Base-by-base conservation (phyloP, 179 eudicot species). In the Pouteria campechiana region DNA sequence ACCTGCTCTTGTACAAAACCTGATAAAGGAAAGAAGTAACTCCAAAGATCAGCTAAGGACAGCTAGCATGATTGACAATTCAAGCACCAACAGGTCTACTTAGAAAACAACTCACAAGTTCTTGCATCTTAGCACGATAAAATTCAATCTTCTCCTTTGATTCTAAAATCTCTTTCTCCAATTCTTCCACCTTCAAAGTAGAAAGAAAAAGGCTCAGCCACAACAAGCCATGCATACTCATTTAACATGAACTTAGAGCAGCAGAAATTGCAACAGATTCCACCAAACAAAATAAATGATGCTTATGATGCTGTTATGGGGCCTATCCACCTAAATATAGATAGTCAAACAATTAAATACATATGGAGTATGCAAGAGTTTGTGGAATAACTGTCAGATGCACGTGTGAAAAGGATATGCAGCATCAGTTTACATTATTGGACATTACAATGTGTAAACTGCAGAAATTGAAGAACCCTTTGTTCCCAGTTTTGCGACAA, bases 1-100 rank as follows among this genome's bases (percentile, higher is more conserved):
- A 90, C 67, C 96, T 75, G 55, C 98, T 90, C 73, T 87, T 90
- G 78, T 90, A 90, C 35, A 90, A 80, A 63, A 87, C 73, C 98
- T 90, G 55, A 30, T 49, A 2, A n/a, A 4, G 17, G 15, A 25
- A 10, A 29, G n/a, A 33, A 57, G 20, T 6, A 31, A 57, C 24
- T 27, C 17, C 7, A 25, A 12, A 20, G 24, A 32, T 8, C 32
- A 11, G 18, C 2, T 32, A 24, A 11, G 12, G 3, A 12, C 1
- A 42, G 13, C 29, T 6, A 51, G 35, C 11, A 35, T 44, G 17
- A 25, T 3, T 2, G 36, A 54, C 34, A 21, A 5, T 16, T 24
- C 8, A 22, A 13, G 17, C 6, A 17, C 42, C 41, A 28, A 37
- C n/a, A n/a, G n/a, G n/a, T n/a, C n/a, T n/a, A n/a, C n/a, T n/a